phyloP scores from a whole-genome alignment of 495 filamentous ascomycete species.

The Penicillium samsonianum region DNA sequence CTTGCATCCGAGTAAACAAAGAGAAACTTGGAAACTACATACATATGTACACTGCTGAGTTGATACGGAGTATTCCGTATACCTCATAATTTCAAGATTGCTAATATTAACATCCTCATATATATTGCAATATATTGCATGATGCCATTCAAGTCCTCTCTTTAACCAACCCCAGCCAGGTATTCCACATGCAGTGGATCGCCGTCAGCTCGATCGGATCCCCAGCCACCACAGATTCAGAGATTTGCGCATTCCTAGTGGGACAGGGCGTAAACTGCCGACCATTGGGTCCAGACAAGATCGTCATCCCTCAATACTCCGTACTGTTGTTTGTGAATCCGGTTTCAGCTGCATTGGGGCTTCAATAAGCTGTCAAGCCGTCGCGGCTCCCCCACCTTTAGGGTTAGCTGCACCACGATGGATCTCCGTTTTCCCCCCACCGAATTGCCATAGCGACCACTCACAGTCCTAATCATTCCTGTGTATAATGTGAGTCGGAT shows the following conservation, averaged over 20 bases:
- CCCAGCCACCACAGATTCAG: conserved; percentile 33
- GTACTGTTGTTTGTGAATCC: conserved; percentile 21
- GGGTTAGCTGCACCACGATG: conserved; percentile 15
- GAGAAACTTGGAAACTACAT: too few species aligned
- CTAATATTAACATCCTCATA: background rate
- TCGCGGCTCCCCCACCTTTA: conserved; percentile 22
- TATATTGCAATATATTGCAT: conserved; percentile 8
- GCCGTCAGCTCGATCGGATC: conserved; percentile 27
- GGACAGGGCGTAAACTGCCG: conserved; percentile 14
- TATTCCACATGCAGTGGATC: conserved; percentile 25
- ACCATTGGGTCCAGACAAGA: conserved; percentile 23
- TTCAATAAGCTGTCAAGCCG: conserved; percentile 21
- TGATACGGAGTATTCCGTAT: too few species aligned
- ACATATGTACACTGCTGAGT: too few species aligned
- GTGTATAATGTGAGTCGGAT: background rate
- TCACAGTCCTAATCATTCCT: background rate
- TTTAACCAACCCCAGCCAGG: conserved; percentile 18
- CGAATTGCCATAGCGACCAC: conserved; percentile 29
- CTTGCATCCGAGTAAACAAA: conserved; percentile 10
- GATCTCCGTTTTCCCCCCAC: conserved; percentile 14
- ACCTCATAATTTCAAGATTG: too few species aligned
- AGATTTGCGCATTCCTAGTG: conserved; percentile 24
- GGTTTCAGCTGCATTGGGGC: conserved; percentile 24
- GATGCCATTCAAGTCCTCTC: conserved; percentile 1
- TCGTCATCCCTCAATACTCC: conserved; percentile 22